Evolutionary conservation across 495 filamentous ascomycete genomes (phyloP), one percentile per base, ranked within the genome.

Genomic region (Trichoderma asperelloides): DNA sequence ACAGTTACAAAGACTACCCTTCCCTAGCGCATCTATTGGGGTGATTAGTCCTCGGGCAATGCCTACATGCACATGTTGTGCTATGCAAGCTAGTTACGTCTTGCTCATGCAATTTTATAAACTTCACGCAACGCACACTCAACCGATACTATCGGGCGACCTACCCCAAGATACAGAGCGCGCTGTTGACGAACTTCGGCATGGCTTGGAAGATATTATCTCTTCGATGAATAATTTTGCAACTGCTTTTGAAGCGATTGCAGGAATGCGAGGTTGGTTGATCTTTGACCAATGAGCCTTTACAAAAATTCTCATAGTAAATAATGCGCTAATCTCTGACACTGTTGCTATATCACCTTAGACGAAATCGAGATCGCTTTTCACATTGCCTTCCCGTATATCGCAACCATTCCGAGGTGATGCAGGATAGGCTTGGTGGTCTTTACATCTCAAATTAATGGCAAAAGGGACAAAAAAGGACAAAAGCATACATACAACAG

Each of bases 401-500:
- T 2, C 5, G 6, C 33, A 37, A 8, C 33, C 9, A 37, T 37
- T 37, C 5, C 33, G 9, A 7, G 33, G 33, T 8, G 43, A 66
- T 30, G 40, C 66, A 18, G 67, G 69, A 18, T 23, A 67, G 2
- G n/a, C n/a, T n/a, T n/a, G n/a, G n/a, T n/a, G n/a, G n/a, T n/a
- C n/a, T n/a, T n/a, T n/a, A n/a, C n/a, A n/a, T n/a, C n/a, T n/a
- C n/a, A n/a, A n/a, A n/a, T n/a, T n/a, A n/a, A n/a, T n/a, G n/a
- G n/a, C n/a, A n/a, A n/a, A n/a, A n/a, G n/a, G n/a, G n/a, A n/a
- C n/a, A n/a, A n/a, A n/a, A n/a, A n/a, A n/a, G n/a, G n/a, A n/a
- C n/a, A n/a, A n/a, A n/a, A n/a, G n/a, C n/a, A n/a, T n/a, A 78
- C 75, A 74, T 78, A 76, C 76, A 75, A 75, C 74, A 78, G 73